Base-by-base conservation (phyloP, 805 yeast genomes). In the Pichia kluyveri region DNA sequence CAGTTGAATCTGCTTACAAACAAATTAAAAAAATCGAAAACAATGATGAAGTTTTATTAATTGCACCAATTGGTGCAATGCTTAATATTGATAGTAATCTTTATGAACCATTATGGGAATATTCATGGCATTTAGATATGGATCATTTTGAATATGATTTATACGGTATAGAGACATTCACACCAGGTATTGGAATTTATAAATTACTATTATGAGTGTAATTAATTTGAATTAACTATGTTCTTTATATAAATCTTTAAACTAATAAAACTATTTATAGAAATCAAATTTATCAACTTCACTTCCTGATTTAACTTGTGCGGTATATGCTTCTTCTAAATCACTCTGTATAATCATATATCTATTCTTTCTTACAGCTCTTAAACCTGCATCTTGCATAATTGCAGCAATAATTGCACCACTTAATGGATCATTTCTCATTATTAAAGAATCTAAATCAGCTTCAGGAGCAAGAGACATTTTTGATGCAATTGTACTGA, bases 321-420 rank as follows among this genome's bases (percentile, higher is more conserved):
- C 71, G 47, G 95, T 85, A 71, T 93, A 93, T 8, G 99, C 99
- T 71, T 93, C 99, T 67, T 93, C 99, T 64, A 93, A 74, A 71
- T 93, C 99, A 63, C 83, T 82, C 70, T 93, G 98, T 61, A 95
- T 73, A 56, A 93, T 95, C 69, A 93, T 95, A 67, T 95, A 93
- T 70, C 99, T 80, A 69, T 93, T 93, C 72, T 91, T 93, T 72
- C 99, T 85, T 42, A 93, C 98, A 2, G 99, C 99, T 58, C 99
- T 81, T 57, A 93, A 77, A 56, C 99, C 99, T 30, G 99, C 99
- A 70, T 95, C 99, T 76, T 93, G 99, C 99, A 93, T 93, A 57
- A 93, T 91, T 17, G 99, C 99, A 15, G 99, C 98, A 63, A 93
- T 93, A 49, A 91, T 79, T 12, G 96, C 99, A 62, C 99, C 99